Base-by-base conservation (phyloP, 495 filamentous ascomycete genomes). In the Neurospora sp. region DNA sequence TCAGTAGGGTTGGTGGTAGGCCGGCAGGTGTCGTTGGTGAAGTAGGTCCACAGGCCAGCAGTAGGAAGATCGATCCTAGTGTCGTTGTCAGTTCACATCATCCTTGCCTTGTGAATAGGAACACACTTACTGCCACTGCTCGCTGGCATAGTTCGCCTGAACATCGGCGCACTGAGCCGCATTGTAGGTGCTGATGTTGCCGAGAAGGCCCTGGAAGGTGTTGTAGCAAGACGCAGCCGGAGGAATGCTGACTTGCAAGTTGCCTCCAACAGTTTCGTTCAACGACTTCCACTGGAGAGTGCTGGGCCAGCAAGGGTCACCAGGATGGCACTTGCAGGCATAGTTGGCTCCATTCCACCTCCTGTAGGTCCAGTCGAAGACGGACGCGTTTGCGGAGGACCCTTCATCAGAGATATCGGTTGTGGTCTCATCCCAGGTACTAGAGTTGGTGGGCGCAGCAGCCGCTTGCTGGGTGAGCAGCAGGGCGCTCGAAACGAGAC, bases 1-100 rank as follows among this genome's bases (percentile, higher is more conserved):
- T 79, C 84, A 10, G 75, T 75, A 4, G 83, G 79, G n/a, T 86
- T 78, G 18, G 82, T 78, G 59, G 87, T 81, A 0, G 82, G 81
- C 2, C 81, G 77, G 74, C 84, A 85, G 5, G 82, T 85, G 74
- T 84, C 83, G 74, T 85, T 85, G 71, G 84, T 84, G 76, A 83
- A 85, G 74, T 82, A 84, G 16, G 84, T 83, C 83, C 83, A 85
- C 23, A 85, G 72, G 12, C 77, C 81, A 23, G 84, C 83, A 14
- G 82, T 78, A 0, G 84, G 83, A 48, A 79, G 76, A 11, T 82
- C 79, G 59, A 82, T 77, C 27, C 83, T 85, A 39, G n/a, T 14
- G 37, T 73, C 2, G 20, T 7, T 14, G 27, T 27, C 27, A 27
- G 27, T 27, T 27, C 27, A 27, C 2, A 27, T 27, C 27, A 27